These are phyloP conservation scores for Lablab purpureus DNA, from an alignment of 306 rosid species.

Conservation along the genomic window DNA sequence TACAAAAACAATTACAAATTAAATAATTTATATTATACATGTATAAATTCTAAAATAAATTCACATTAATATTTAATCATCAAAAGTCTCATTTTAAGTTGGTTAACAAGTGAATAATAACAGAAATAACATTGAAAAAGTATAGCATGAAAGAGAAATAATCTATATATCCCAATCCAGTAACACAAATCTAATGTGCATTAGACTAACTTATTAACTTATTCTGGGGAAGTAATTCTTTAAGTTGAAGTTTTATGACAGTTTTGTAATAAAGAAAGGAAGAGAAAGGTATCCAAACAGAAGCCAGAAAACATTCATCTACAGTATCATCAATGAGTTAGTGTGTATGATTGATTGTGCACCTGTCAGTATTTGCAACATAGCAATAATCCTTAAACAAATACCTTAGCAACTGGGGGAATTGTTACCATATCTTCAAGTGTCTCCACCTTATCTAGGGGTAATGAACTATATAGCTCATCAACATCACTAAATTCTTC, in stretches of 20 bases:
- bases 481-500: constrained; percentile 83
- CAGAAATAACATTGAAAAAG: background rate
- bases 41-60: background rate
- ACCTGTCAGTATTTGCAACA: background rate
- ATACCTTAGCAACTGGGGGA: constrained; percentile 83
- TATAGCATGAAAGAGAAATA: background rate
- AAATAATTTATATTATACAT: background rate
- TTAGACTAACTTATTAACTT: background rate
- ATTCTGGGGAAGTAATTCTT: background rate
- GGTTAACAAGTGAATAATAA: background rate
- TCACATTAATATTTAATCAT: background rate
- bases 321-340: background rate
- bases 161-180: background rate
- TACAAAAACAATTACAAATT: background rate
- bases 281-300: background rate
- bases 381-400: constrained; percentile 1
- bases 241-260: background rate
- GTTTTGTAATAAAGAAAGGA: background rate
- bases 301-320: background rate
- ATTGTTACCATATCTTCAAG: constrained; percentile 79
- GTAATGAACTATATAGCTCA: constrained; percentile 73
- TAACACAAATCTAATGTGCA: background rate
- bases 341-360: background rate
- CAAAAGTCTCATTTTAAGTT: constrained; percentile 7
- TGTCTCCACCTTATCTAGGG: constrained; percentile 85